Base-by-base conservation (phyloP, 1,139 yeast genomes). In the Debaryomycetaceae sp. region DNA sequence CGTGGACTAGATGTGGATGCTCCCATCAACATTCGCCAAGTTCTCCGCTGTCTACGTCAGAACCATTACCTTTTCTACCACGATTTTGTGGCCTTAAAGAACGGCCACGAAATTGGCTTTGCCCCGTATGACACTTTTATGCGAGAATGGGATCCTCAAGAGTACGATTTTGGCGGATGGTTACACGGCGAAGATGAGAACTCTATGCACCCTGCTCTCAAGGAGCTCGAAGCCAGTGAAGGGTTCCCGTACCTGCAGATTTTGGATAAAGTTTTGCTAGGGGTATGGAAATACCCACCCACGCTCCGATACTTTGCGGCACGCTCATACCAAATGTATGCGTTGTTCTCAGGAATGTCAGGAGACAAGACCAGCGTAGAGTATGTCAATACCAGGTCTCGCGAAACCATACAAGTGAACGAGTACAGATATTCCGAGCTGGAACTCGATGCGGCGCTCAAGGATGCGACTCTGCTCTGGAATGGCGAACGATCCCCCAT, bases 251-350 rank as follows among this genome's bases (percentile, higher is more conserved):
- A 34, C 22, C 16, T 27, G 4, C 30, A 33, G 5, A 16, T 43
- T 5, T 29, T 37, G n/a, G 33, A 38, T 32, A 15, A 26, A 18
- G 37, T 38, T 13, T 41, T 58, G 10, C 44, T 60, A 13, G 45
- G 39, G 3, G 31, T 40, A 2, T 77, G 86, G 86, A 43, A 49
- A 29, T 51, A 32, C 2, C 73, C 80, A 1, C 60, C 74, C 13
- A 77, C 85, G 0, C 44, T 75, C 23, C 49, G 74, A 30, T 70
- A 70, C 38, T 59, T 78, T 33, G 70, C 79, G 1, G 67, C 70
- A 1, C 51, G 83, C 32, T 42, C 69, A 5, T 55, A 75, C 1
- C 78, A 74, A 40, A 44, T 73, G 20, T 68, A 64, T 36, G 33
- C 43, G 4, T 31, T 60, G 4, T 38, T 71, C 10, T 24, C 16